phyloP scores from a whole-genome alignment of 2,329 filamentous ascomycete species.

The Acephala macrosclerotiorum region DNA sequence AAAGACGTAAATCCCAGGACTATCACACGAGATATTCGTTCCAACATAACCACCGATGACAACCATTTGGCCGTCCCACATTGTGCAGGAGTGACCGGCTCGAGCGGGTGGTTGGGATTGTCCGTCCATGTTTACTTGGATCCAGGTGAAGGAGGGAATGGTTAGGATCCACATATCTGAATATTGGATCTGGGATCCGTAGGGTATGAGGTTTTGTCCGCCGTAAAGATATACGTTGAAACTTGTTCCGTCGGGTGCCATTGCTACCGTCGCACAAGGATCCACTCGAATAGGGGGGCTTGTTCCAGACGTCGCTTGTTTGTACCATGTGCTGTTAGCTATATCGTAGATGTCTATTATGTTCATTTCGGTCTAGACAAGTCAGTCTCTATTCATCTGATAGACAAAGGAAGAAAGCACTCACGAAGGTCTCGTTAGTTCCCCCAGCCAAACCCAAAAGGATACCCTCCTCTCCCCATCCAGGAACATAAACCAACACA shows the following conservation, averaged over 20 bases:
- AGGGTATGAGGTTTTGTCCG: conserved; percentile 75
- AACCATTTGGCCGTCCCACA: conserved; percentile 75
- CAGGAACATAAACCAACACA: conserved; percentile 75
- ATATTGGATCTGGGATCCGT: conserved; percentile 64
- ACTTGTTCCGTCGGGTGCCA: conserved; percentile 74
- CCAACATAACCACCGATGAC: conserved; percentile 75
- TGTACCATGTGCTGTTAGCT: conserved; percentile 74
- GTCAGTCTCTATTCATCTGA: conserved; percentile 38
- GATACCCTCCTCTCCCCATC: conserved; percentile 75
- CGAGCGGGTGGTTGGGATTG: conserved; percentile 66
- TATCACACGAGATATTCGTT: conserved; percentile 67
- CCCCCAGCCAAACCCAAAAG: conserved; percentile 77
- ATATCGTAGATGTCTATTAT: conserved; percentile 81
- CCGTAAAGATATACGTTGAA: conserved; percentile 83
- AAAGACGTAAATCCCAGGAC: conserved; percentile 75
- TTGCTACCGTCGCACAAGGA: conserved; percentile 73
- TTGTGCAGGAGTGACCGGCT: conserved; percentile 73
- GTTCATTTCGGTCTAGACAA: conserved; percentile 66
- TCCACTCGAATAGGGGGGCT: conserved; percentile 73
- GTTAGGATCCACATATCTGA: conserved; percentile 79
- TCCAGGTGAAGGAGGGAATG: conserved; percentile 77
- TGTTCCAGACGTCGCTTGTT: conserved; percentile 71
- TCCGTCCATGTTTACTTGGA: conserved; percentile 63
- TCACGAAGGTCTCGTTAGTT: conserved; percentile 71
- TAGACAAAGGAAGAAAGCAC: conserved; percentile 30